Evolutionary conservation across 257 asterid species (phyloP).

Genomic region (Ligustrum vulgare): DNA sequence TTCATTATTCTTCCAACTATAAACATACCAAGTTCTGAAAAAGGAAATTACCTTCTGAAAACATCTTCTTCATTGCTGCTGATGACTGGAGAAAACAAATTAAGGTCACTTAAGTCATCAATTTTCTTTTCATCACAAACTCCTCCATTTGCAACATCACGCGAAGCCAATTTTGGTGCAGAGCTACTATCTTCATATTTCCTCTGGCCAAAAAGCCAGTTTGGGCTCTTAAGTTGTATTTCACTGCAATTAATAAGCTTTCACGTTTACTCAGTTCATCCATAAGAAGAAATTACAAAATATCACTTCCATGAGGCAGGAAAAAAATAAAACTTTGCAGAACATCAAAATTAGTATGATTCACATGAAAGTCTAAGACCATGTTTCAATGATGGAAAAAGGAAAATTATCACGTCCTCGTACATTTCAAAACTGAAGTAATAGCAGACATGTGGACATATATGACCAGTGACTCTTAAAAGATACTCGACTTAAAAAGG

Average conservation of each 20-base stretch:
- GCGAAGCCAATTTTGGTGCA: constrained; percentile 46
- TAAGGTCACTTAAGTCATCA: constrained; percentile 56
- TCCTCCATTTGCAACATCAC: constrained; percentile 46
- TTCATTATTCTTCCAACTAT: background rate
- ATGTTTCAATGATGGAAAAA: background rate
- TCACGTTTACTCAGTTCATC: constrained; percentile 15
- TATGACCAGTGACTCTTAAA: background rate
- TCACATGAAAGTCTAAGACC: background rate
- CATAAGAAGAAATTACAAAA: background rate
- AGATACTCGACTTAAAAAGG: background rate
- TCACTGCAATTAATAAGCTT: constrained; percentile 53
- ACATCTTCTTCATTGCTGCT: constrained; percentile 82
- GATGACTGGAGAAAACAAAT: constrained; percentile 61
- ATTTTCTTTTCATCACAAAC: constrained; percentile 49
- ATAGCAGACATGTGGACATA: background rate
- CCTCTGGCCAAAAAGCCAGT: constrained; percentile 97
- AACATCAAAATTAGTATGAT: constrained; percentile 14
- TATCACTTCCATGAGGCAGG: background rate
- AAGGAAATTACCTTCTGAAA: constrained; percentile 60
- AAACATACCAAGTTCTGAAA: no score
- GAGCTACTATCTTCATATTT: constrained; percentile 68
- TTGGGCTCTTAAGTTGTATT: constrained; percentile 94
- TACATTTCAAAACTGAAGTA: background rate
- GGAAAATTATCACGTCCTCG: background rate
- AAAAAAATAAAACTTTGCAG: constrained; percentile 3